Evolutionary conservation across 129 eudicot genomes (phyloP).

Genomic region (Lactuca sativa): DNA sequence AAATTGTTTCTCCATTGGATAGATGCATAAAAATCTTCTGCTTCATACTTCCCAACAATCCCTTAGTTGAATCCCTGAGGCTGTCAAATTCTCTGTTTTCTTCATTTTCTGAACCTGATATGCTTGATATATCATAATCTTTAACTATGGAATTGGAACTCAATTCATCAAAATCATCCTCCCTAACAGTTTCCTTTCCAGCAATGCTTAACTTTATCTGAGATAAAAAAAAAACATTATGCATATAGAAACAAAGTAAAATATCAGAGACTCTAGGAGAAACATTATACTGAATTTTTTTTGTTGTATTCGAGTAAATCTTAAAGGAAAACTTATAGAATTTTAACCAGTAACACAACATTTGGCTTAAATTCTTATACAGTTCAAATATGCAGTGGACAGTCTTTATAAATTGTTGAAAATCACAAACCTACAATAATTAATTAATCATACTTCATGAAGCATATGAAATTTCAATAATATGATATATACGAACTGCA

Average conservation of each 20-base stretch:
- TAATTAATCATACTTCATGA: not conserved
- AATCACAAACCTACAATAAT: not conserved
- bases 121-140: constrained; percentile 70
- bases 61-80: constrained; percentile 22
- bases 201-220: constrained; percentile 83
- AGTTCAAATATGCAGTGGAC: not conserved
- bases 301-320: not conserved
- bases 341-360: too few relatives aligned
- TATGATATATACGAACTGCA: not conserved
- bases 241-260: not conserved
- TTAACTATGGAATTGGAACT: constrained; percentile 49
- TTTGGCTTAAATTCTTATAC: not conserved
- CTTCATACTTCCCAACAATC: constrained; percentile 31
- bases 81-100: constrained; percentile 36
- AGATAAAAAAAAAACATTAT: constrained; percentile 15
- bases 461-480: not conserved
- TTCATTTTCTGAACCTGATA: constrained; percentile 79
- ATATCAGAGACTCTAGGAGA: not conserved
- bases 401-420: not conserved
- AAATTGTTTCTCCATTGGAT: constrained; percentile 54
- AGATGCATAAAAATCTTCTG: constrained; percentile 51
- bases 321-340: not conserved
- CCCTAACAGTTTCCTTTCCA: constrained; percentile 62
- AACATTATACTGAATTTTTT: not conserved
- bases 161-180: constrained; percentile 73